Percentiles rank a stretch among this genome's conserved stretches.
Evolutionary conservation across 257 asterid species (phyloP).

Genomic region (Solanum okadae): DNA sequence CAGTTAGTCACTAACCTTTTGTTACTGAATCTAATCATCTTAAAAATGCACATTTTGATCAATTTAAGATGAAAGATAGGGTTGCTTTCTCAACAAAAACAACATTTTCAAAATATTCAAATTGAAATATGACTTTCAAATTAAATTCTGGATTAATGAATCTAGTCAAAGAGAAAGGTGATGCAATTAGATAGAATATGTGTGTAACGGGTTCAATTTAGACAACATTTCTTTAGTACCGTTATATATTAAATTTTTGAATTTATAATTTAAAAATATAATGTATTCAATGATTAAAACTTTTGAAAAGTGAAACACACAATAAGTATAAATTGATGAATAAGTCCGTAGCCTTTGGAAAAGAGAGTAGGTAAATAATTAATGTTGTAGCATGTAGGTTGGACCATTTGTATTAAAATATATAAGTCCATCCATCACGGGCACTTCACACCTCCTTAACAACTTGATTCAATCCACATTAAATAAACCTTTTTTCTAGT

Average conservation of each 20-base stretch:
- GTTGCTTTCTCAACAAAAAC: not conserved
- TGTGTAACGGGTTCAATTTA: not conserved
- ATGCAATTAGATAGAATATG: not conserved
- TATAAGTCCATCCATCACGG: not conserved
- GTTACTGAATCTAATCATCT: not conserved
- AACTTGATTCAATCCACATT: not conserved
- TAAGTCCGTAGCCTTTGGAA: not conserved
- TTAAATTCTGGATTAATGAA: not conserved
- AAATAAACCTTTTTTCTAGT: not conserved
- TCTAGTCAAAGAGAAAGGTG: not conserved
- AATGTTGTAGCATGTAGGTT: not conserved
- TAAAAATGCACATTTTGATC: not conserved
- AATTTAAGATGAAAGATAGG: not conserved
- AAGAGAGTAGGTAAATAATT: not conserved
- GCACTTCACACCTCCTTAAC: not conserved
- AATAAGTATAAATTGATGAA: not conserved
- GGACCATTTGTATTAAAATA: not conserved
- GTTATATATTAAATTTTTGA: not conserved
- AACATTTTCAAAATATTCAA: not conserved
- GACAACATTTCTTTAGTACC: not conserved
- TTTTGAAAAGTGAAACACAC: not conserved
- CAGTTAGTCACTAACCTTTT: not conserved
- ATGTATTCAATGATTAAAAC: not conserved
- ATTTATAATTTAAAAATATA: too few species aligned
- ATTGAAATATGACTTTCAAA: not conserved